Evolutionary conservation across 805 yeast genomes (phyloP).

Genomic region (Monosporozyma aerobia): DNA sequence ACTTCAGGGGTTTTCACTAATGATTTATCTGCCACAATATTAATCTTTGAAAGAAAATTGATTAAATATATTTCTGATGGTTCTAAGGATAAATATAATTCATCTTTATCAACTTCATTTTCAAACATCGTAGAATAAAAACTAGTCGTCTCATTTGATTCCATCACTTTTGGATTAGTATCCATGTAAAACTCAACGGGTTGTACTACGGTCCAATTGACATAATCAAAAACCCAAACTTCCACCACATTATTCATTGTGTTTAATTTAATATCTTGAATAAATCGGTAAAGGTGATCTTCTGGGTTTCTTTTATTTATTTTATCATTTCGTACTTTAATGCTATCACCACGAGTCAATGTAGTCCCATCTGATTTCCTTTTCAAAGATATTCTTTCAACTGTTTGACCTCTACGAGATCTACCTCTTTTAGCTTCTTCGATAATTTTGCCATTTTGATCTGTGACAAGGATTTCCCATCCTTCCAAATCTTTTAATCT

Average conservation of each 20-base stretch:
- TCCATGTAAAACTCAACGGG: constrained; percentile 17
- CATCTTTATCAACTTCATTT: constrained; percentile 28
- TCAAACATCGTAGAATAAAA: constrained; percentile 9
- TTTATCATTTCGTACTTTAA: constrained; percentile 31
- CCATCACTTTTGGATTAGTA: constrained; percentile 11
- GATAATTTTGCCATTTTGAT: constrained; percentile 13
- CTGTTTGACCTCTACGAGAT: constrained; percentile 8
- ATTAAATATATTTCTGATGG: constrained; percentile 32
- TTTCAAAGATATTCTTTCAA: constrained; percentile 17
- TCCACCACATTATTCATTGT: constrained; percentile 37
- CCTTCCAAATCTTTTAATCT: constrained; percentile 13
- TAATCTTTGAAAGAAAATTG: constrained; percentile 36
- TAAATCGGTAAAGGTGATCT: constrained; percentile 18
- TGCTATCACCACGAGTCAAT: constrained; percentile 42
- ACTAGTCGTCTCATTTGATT: constrained; percentile 7
- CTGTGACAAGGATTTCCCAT: constrained; percentile 18
- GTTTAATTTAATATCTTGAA: constrained; percentile 43
- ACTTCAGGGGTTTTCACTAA: background rate
- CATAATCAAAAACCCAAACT: constrained; percentile 38
- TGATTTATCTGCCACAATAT: constrained; percentile 25
- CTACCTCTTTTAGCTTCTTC: constrained; percentile 8
- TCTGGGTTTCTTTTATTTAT: background rate
- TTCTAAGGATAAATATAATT: constrained; percentile 46
- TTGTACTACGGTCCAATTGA: constrained; percentile 32
- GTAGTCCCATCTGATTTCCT: constrained; percentile 39